Percentiles rank a stretch among this genome's conserved stretches.
phyloP scores from a whole-genome alignment of 2,329 filamentous ascomycete species.

The Microdochium bolleyi region DNA sequence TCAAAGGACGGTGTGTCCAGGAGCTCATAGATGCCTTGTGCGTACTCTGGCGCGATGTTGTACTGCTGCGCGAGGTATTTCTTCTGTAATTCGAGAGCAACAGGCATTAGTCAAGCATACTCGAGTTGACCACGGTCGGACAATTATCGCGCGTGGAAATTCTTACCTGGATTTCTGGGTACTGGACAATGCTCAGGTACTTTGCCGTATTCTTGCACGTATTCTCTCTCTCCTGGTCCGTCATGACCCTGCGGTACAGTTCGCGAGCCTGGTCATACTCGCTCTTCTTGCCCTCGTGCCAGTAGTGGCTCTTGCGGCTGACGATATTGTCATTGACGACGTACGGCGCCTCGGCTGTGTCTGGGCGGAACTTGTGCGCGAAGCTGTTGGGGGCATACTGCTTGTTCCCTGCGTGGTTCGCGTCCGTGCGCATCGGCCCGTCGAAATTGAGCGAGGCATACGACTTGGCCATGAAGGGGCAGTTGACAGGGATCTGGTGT shows the following conservation, averaged over 20 bases:
- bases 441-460: conserved; percentile 39
- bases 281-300: conserved; percentile 42
- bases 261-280: conserved; percentile 43
- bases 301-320: conserved; percentile 43
- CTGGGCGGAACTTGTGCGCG: conserved; percentile 40
- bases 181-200: conserved; percentile 32
- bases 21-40: conserved; percentile 34
- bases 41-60: conserved; percentile 37
- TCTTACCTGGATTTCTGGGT: conserved; percentile 29
- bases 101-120: no score
- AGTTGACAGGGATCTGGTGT: conserved; percentile 36
- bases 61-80: conserved; percentile 45
- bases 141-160: neutral
- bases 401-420: conserved; percentile 35
- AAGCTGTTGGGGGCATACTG: conserved; percentile 45
- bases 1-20: conserved; percentile 33
- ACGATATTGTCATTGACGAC: conserved; percentile 39
- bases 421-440: conserved; percentile 37
- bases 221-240: conserved; percentile 29
- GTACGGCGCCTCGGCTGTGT: conserved; percentile 40
- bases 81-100: conserved; percentile 12
- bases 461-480: conserved; percentile 31
- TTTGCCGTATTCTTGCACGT: conserved; percentile 40
- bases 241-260: conserved; percentile 41
- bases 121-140: neutral